Evolutionary conservation across 352 stramenopile genomes (phyloP).

Genomic region (Plasmopara halstedii): DNA sequence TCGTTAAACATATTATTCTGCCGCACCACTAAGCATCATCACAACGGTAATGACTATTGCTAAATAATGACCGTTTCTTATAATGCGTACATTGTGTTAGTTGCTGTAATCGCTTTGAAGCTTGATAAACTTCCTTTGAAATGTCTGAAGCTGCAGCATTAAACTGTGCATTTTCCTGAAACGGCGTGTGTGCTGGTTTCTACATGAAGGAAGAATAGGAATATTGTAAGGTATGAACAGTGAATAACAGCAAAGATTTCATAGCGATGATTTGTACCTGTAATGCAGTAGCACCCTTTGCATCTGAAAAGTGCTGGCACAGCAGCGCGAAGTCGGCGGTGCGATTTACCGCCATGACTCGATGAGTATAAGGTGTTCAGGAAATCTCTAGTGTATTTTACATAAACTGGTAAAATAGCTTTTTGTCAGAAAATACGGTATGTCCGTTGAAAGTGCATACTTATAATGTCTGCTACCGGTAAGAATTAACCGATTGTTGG

Average conservation of each 20-base stretch:
- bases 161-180: slow-evolving; percentile 74
- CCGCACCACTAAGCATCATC: slow-evolving; percentile 46
- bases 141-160: slow-evolving; percentile 74
- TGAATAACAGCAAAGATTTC: background rate
- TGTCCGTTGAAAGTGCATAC: no score
- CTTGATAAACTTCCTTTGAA: slow-evolving; percentile 77
- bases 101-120: slow-evolving; percentile 73
- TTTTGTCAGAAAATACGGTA: no score
- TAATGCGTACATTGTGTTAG: slow-evolving; percentile 55
- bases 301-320: slow-evolving; percentile 43
- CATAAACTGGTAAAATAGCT: background rate
- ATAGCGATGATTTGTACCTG: slow-evolving; percentile 13
- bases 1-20: slow-evolving; percentile 89
- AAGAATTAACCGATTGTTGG: no score
- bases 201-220: background rate
- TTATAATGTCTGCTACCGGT: no score
- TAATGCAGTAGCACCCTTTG: slow-evolving; percentile 16
- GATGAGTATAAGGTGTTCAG: background rate
- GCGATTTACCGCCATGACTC: slow-evolving; percentile 49
- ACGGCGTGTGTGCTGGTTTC: slow-evolving; percentile 37
- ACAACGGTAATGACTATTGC: background rate
- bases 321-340: slow-evolving; percentile 61
- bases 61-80: background rate
- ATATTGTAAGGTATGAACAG: slow-evolving; percentile 3
- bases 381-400: background rate